phyloP scores from a whole-genome alignment of 441 rosid genomes.

The Theobroma grandiflorum region DNA sequence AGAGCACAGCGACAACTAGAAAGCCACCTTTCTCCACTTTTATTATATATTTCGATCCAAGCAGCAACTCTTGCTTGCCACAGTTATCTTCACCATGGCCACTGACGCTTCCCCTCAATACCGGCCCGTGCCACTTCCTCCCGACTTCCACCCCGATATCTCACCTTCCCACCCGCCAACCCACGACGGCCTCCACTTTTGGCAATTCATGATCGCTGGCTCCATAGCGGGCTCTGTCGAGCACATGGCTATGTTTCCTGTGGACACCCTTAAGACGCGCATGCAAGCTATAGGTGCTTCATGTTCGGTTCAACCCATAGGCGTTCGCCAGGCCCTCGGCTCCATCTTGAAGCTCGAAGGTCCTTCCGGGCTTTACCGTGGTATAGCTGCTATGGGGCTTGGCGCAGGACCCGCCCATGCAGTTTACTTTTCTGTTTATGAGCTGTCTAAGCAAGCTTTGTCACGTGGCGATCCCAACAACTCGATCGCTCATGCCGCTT shows the following conservation, averaged over 20 bases:
- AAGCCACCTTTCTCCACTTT: constrained; percentile 31
- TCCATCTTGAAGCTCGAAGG: constrained; percentile 57
- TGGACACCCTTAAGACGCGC: constrained; percentile 72
- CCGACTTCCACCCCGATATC: constrained; percentile 51
- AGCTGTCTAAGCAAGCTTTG: constrained; percentile 48
- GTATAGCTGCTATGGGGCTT: constrained; percentile 70
- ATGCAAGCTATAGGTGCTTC: constrained; percentile 60
- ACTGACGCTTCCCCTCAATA: constrained; percentile 51
- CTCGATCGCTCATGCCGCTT: constrained; percentile 52
- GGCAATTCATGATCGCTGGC: constrained; percentile 87
- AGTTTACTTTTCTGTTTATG: constrained; percentile 67
- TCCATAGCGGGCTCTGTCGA: constrained; percentile 84
- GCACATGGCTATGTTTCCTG: constrained; percentile 78
- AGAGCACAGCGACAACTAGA: constrained; percentile 32
- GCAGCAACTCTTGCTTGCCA: not conserved
- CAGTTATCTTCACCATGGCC: constrained; percentile 35
- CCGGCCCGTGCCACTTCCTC: constrained; percentile 35
- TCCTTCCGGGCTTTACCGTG: constrained; percentile 52
- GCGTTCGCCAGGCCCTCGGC: constrained; percentile 51
- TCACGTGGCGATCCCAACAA: constrained; percentile 50
- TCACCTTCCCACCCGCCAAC: constrained; percentile 32
- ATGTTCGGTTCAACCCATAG: constrained; percentile 35
- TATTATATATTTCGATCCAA: constrained; percentile 15
- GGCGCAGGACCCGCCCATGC: constrained; percentile 81
- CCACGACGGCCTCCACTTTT: constrained; percentile 82